Conservation (phyloP, 2,329 filamentous ascomycete species). For the Lasiodiplodia gonubiensis region DNA sequence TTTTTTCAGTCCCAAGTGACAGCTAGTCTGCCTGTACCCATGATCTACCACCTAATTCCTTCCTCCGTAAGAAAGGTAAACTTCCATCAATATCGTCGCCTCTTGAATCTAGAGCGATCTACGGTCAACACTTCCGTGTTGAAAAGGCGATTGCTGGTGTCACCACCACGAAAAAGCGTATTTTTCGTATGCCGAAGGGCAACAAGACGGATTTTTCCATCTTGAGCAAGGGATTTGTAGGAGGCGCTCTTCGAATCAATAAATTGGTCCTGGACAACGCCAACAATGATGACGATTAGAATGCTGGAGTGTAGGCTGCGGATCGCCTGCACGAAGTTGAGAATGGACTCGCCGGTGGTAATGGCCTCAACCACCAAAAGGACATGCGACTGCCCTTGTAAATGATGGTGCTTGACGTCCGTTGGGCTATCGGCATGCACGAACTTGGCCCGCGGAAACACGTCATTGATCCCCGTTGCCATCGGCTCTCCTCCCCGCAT, state of each 20-base stretch:
- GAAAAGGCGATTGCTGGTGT: too few relatives aligned
- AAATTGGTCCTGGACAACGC: background rate
- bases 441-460: background rate
- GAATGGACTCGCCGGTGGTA: background rate
- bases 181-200: too few relatives aligned
- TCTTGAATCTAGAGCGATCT: too few relatives aligned
- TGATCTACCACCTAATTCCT: too few relatives aligned
- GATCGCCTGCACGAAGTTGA: background rate
- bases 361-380: background rate
- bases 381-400: background rate
- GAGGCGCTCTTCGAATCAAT: background rate
- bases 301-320: background rate
- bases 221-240: background rate
- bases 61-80: too few relatives aligned
- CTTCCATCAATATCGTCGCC: too few relatives aligned
- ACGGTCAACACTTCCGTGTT: too few relatives aligned
- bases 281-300: background rate
- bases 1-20: too few relatives aligned
- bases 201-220: background rate
- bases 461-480: background rate
- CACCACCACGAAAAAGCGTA: too few relatives aligned
- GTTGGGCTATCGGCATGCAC: background rate
- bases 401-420: background rate
- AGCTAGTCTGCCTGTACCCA: too few relatives aligned
- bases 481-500: background rate